phyloP scores from a whole-genome alignment of 371 early-diverging fungal species.

The Mucor irregularis region DNA sequence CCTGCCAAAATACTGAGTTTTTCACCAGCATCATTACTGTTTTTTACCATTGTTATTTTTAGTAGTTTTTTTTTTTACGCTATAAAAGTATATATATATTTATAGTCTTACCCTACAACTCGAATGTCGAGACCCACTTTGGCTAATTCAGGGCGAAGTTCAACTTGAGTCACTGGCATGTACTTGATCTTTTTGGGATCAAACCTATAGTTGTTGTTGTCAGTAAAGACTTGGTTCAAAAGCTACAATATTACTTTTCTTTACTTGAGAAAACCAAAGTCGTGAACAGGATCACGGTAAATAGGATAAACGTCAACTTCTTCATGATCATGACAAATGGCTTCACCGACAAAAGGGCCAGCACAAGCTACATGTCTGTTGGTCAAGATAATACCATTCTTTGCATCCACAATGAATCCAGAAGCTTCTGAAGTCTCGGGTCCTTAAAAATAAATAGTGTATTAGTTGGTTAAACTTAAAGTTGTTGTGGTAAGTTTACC shows the following conservation, averaged over 20 bases:
- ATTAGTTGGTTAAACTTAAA: no score
- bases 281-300: conserved; percentile 84
- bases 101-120: conserved; percentile 71
- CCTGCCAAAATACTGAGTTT: conserved; percentile 89
- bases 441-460: conserved; percentile 19
- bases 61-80: not conserved
- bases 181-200: conserved; percentile 77
- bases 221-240: no score
- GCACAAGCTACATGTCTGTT: conserved; percentile 93
- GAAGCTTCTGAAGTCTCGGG: conserved; percentile 70
- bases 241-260: no score
- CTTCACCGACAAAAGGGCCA: conserved; percentile 89
- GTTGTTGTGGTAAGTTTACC: conserved; percentile 23
- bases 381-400: conserved; percentile 85
- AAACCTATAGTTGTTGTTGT: conserved; percentile 42
- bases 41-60: not conserved
- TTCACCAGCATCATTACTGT: conserved; percentile 89
- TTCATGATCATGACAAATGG: conserved; percentile 90
- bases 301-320: conserved; percentile 86
- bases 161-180: conserved; percentile 79
- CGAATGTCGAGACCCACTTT: conserved; percentile 91
- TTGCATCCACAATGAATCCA: conserved; percentile 93
- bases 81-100: not conserved
- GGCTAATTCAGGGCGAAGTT: conserved; percentile 79
- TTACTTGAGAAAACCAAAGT: conserved; percentile 64